phyloP scores from a whole-genome alignment of 2,329 filamentous ascomycete species.

The Claviceps arundinis region DNA sequence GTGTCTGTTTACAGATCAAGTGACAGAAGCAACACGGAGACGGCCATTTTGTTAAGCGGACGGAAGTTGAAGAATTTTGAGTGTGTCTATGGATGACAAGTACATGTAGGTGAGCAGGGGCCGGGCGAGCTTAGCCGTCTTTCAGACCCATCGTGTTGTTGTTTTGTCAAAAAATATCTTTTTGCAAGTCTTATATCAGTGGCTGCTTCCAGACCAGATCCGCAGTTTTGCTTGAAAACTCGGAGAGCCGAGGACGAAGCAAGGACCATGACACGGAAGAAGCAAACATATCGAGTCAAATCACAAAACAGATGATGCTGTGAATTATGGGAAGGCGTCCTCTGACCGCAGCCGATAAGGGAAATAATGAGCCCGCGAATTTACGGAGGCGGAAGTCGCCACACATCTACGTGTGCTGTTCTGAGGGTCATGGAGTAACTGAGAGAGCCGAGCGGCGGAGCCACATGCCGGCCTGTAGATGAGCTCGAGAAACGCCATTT shows the following conservation, averaged over 20 bases:
- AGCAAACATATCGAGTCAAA: neutral
- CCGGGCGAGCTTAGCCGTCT: too few species aligned
- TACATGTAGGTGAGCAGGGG: too few species aligned
- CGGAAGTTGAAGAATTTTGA: too few species aligned
- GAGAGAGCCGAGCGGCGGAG: conserved; percentile 3
- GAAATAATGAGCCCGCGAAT: neutral
- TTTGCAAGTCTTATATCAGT: neutral
- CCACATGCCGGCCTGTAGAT: neutral
- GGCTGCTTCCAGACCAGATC: neutral
- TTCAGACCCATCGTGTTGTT: too few species aligned
- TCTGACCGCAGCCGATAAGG: neutral
- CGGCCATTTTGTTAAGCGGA: too few species aligned
- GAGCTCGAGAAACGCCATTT: conserved; percentile 3
- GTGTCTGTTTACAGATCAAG: too few species aligned
- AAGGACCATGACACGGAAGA: neutral
- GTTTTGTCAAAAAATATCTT: too few species aligned
- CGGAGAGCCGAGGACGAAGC: neutral
- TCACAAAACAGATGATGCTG: neutral
- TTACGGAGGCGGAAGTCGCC: neutral
- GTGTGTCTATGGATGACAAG: too few species aligned
- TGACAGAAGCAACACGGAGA: too few species aligned
- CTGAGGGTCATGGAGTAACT: neutral
- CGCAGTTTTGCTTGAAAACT: neutral
- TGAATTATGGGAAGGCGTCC: neutral
- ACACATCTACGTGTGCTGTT: neutral